Evolutionary conservation across 345 rosid species (phyloP).

Genomic region (Salix viminalis): DNA sequence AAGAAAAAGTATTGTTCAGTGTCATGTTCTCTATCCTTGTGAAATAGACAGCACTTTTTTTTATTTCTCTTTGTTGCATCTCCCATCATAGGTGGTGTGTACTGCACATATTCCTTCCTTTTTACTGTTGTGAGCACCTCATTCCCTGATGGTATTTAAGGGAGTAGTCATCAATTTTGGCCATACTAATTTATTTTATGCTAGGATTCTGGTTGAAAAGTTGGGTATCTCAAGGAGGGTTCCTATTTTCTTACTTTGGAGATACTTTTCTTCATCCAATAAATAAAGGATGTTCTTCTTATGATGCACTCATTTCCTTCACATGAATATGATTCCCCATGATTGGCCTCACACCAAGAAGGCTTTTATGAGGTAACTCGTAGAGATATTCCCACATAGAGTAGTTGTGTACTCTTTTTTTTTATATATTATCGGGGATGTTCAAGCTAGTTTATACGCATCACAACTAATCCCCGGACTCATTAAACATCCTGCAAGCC

Average conservation of each 20-base stretch:
- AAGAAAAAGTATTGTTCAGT: not conserved
- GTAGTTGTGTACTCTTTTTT: not conserved
- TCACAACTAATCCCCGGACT: fast-evolving
- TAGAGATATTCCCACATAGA: not conserved
- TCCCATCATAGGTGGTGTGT: not conserved
- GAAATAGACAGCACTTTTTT: not conserved
- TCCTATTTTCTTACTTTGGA: not conserved
- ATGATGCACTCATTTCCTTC: not conserved
- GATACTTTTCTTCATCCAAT: too few relatives aligned
- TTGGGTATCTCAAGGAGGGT: not conserved
- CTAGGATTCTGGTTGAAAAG: not conserved
- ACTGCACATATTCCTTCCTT: not conserved
- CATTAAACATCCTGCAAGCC: too few relatives aligned
- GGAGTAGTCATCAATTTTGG: not conserved
- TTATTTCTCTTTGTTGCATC: not conserved
- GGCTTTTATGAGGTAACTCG: too few relatives aligned
- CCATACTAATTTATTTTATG: not conserved
- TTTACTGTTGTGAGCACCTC: too few relatives aligned
- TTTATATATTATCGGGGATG: too few relatives aligned
- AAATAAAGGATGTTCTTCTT: too few relatives aligned
- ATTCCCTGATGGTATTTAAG: too few relatives aligned
- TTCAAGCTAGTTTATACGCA: fast-evolving
- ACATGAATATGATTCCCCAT: not conserved
- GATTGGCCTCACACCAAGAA: too few relatives aligned
- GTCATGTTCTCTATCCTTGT: not conserved